Evolutionary conservation across 441 rosid genomes (phyloP), one percentile per base, ranked within the genome.

Genomic region (Euphorbia celastroides): DNA sequence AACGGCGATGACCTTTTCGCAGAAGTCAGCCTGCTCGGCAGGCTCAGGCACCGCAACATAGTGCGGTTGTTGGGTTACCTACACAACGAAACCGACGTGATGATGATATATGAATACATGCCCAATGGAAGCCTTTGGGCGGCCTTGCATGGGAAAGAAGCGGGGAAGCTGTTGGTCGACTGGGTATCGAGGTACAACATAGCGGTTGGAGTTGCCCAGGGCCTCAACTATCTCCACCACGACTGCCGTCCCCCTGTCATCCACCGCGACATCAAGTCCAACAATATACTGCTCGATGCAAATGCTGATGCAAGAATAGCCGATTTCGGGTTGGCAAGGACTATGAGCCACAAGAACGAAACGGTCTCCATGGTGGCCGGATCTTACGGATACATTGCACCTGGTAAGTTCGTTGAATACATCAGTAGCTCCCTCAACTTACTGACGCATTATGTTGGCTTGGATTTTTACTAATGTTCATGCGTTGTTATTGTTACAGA

Each of bases 321-420:
- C 48, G 98, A 94, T 74, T 94, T 94, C 62, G 99, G 99, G 69
- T 86, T 94, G 12, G 98, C 99, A 31, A 92, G 88, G 74, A 88
- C 89, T 78, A 82, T 92, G 71, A 78, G 85, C 0, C 89, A 91
- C 59, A 82, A 94, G 74, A 90, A 94, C 19, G 98, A 94, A 77
- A 90, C 95, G 51, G 88, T 94, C 81, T 89, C 98, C 34, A 93
- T 94, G 63, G 90, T 94, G 42, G 97, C 99, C 62, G 99, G 99
- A 28, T 94, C 99, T 64, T 94, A 94, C 27, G 99, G 99, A 57
- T 94, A 94, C 75, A 94, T 94, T 1, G 99, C 97, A 27, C 99
- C 97, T 67, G 97, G 99, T 91, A 79, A 30, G 64, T 72, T 57
- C 89, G 11, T 44, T 41, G 44, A 34, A 34, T 44, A n/a, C n/a